These are phyloP conservation scores for Suillus bovinus DNA, from an alignment of 768 basidiomycete species.

Conservation along the genomic window DNA sequence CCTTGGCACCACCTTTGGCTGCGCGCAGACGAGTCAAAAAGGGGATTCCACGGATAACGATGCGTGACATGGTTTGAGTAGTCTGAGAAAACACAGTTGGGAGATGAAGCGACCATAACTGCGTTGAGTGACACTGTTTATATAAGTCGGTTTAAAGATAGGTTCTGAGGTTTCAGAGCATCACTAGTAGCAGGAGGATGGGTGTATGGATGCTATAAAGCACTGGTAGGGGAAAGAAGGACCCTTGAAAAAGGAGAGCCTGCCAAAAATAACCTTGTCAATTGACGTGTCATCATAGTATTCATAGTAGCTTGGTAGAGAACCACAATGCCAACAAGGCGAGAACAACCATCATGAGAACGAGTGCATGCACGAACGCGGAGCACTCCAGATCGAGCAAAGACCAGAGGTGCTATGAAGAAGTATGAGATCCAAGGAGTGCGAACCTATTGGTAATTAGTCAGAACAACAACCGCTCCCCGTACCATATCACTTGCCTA, in stretches of 20 bases:
- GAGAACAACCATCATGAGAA: not conserved
- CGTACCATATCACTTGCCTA: not conserved
- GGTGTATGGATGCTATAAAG: not conserved
- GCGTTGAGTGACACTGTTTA: constrained; percentile 12
- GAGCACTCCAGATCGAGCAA: not conserved
- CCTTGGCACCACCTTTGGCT: constrained; percentile 36
- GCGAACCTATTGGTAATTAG: not conserved
- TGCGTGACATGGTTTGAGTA: constrained; percentile 36
- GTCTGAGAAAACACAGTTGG: not conserved
- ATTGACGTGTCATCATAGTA: not conserved
- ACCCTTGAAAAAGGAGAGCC: not conserved
- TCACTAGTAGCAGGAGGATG: not conserved
- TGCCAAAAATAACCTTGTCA: not conserved
- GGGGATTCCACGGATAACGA: constrained; percentile 40
- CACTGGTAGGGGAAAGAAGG: not conserved
- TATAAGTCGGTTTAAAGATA: constrained; percentile 16
- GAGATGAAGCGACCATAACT: not conserved
- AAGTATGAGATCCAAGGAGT: not conserved
- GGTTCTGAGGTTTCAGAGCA: not conserved
- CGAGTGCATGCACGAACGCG: not conserved
- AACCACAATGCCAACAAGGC: not conserved
- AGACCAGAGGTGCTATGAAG: not conserved
- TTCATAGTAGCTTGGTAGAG: too few species aligned
- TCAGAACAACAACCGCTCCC: not conserved
- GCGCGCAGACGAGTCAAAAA: constrained; percentile 31